Base-by-base conservation (phyloP, 352 stramenopile genomes). In the Phytophthora macrochlamydospora region DNA sequence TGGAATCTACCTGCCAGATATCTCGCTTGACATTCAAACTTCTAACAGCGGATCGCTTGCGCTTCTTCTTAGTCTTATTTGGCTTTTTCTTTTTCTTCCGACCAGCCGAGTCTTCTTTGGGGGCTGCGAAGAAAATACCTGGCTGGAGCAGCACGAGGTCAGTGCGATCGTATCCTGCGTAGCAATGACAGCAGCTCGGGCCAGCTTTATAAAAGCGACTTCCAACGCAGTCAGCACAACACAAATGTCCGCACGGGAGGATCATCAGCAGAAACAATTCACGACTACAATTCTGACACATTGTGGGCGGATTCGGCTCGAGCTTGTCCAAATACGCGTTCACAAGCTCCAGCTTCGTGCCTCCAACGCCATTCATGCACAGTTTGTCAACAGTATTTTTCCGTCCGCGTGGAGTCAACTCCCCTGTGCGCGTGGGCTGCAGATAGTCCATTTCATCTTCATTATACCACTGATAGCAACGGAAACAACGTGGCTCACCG, bases 221-320 rank as follows among this genome's bases (percentile, higher is more conserved):
- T 59, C 97, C 83, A 2, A 96, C 72, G 53, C 95, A 98, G 52
- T 98, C 92, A 1, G 91, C 85, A 62, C 95, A 98, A 46, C 92
- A 78, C 7, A 98, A 65, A 65, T 96, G 76, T 4, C 90, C 91
- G 69, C 95, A 98, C 5, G 92, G 89, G 6, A 97, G 67, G 11
- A 98, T 53, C 69, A 98, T 83, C 0, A 98, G 71, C 43, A 94
- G 77, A 50, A 92, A 84, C 2, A 98, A 53, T 30, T 87, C 40
- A 0, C 93, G 70, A 5, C 69, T 66, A 59, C 95, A 98, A 14
- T 67, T 63, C 32, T 69, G 71, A 61, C 95, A 98, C 9, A 72
- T n/a, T 3, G 65, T 90, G 29, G 71, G 51, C 7, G 75, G 28
- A 1, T 76, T 75, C 12, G 65, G 51, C 7, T 60, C 51, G 0